Percentiles rank a stretch among this genome's conserved stretches.
These are phyloP conservation scores for Vicia sativa DNA, from an alignment of 306 rosid genomes.

Conservation along the genomic window DNA sequence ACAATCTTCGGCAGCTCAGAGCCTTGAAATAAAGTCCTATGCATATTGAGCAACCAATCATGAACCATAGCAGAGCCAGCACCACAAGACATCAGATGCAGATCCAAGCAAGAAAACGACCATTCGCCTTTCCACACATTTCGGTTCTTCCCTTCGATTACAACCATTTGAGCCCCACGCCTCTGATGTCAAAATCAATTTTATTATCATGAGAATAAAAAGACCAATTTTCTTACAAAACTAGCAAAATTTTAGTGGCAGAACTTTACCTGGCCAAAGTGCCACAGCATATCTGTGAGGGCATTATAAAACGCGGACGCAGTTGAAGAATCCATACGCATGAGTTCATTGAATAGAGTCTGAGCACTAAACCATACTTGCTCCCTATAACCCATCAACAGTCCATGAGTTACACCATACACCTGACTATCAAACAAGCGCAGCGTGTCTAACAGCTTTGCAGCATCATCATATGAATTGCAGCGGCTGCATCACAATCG, in stretches of 20 bases:
- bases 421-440: conserved; percentile 80
- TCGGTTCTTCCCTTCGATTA: conserved; percentile 75
- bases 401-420: conserved; percentile 91
- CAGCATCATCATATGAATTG: conserved; percentile 75
- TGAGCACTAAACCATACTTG: conserved; percentile 74
- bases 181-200: conserved; percentile 48
- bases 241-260: background rate
- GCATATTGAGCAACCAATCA: conserved; percentile 76
- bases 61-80: conserved; percentile 97
- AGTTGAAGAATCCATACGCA: conserved; percentile 83
- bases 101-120: conserved; percentile 76
- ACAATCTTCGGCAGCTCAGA: conserved; percentile 64
- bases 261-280: conserved; percentile 82
- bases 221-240: background rate
- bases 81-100: conserved; percentile 93
- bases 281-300: conserved; percentile 96
- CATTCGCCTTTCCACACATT: conserved; percentile 86
- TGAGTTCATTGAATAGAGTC: conserved; percentile 78
- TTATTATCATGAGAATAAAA: background rate
- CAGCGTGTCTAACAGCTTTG: conserved; percentile 82
- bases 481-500: conserved; percentile 67
- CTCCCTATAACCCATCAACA: conserved; percentile 78
- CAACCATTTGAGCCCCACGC: conserved; percentile 88
- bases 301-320: conserved; percentile 95
- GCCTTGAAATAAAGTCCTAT: conserved; percentile 63